These are phyloP conservation scores for Gaultheria prostrata DNA, from an alignment of 148 eudicot species.

Conservation along the genomic window DNA sequence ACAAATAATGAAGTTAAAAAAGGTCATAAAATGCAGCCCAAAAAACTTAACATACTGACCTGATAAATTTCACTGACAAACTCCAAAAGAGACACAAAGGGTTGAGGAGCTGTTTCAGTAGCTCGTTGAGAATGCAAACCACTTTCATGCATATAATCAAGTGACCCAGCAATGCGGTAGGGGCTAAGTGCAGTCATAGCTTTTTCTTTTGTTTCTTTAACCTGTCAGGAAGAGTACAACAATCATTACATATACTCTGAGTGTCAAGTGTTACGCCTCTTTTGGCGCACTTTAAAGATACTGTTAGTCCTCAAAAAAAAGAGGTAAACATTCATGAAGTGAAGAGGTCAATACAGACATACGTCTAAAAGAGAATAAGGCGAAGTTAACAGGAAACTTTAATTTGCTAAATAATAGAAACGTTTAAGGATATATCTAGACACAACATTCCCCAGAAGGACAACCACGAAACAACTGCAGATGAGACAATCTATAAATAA, in stretches of 20 bases:
- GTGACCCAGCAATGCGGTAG: constrained; percentile 54
- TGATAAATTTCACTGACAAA: constrained; percentile 95
- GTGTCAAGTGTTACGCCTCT: background rate
- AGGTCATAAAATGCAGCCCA: background rate
- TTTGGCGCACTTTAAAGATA: background rate
- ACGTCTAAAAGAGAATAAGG: background rate
- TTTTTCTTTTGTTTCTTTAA: constrained; percentile 89
- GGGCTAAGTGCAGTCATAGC: constrained; percentile 81
- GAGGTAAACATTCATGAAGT: background rate
- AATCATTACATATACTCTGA: background rate
- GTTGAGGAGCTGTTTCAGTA: constrained; percentile 43
- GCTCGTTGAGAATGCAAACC: constrained; percentile 45
- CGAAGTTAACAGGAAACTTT: background rate
- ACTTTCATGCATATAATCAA: constrained; percentile 53
- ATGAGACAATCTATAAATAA: background rate
- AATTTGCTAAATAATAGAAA: background rate
- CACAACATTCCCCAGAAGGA: background rate
- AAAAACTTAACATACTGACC: constrained; percentile 39
- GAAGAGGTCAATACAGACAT: background rate
- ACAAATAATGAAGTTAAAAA: background rate
- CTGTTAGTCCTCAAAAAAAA: background rate
- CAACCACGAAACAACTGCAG: background rate
- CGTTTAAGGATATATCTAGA: background rate
- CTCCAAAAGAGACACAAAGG: constrained; percentile 88
- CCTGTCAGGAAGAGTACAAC: constrained; percentile 39